phyloP scores from a whole-genome alignment of 306 rosid genomes.

The Begonia peltatifolia region DNA sequence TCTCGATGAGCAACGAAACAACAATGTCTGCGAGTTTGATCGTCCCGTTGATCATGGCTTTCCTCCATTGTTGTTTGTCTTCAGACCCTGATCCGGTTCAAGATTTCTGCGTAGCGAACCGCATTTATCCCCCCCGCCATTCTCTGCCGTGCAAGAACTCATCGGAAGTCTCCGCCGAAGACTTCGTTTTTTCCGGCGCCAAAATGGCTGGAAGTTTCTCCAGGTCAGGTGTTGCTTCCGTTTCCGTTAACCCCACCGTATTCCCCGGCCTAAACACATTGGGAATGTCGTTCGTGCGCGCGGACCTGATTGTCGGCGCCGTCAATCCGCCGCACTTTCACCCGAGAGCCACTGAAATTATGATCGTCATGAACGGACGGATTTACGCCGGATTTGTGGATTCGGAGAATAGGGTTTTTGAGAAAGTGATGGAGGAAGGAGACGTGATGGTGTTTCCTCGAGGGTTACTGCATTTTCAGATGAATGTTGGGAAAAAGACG shows the following conservation, averaged over 20 bases:
- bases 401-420: conserved; percentile 54
- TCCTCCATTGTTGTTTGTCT: conserved; percentile 24
- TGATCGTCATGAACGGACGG: conserved; percentile 49
- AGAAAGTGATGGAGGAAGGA: conserved; percentile 44
- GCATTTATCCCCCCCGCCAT: conserved; percentile 19
- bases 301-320: conserved; percentile 61
- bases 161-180: conserved; percentile 43
- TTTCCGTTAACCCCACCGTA: conserved; percentile 33
- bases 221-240: conserved; percentile 38
- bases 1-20: not conserved
- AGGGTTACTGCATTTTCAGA: conserved; percentile 69
- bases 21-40: conserved; percentile 30
- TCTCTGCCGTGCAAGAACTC: conserved; percentile 68
- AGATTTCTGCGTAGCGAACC: conserved; percentile 74
- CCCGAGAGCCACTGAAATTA: conserved; percentile 77
- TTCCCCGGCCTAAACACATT: conserved; percentile 81
- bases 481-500: conserved; percentile 66
- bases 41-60: conserved; percentile 15
- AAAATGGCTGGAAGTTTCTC: conserved; percentile 48
- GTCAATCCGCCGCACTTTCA: conserved; percentile 85
- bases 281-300: conserved; percentile 68
- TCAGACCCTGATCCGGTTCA: conserved; percentile 93
- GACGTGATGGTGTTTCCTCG: conserved; percentile 87
- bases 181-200: conserved; percentile 53
- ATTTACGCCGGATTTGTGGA: conserved; percentile 83